Conservation (phyloP, 495 filamentous ascomycete genomes). For the Penicillium taxi region DNA sequence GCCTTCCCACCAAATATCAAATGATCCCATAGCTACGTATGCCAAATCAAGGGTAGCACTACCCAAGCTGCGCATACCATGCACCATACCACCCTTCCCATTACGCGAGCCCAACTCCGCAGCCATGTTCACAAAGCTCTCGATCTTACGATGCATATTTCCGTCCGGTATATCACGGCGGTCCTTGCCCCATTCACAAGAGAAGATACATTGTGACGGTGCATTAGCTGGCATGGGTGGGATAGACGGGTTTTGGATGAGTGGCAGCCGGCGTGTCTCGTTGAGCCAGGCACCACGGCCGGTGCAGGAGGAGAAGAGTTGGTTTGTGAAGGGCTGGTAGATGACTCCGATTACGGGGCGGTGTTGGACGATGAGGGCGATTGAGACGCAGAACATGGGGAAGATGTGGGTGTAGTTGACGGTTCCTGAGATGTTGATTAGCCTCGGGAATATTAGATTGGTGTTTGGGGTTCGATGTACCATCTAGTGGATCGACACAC, state of each 20-base stretch:
- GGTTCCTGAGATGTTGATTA: conserved; percentile 30
- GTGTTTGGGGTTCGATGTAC: conserved; percentile 14
- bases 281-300: conserved; percentile 61
- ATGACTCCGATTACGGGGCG: conserved; percentile 56
- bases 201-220: conserved; percentile 57
- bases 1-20: conserved; percentile 54
- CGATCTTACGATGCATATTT: conserved; percentile 58
- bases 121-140: conserved; percentile 65
- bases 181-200: conserved; percentile 69
- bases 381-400: conserved; percentile 66
- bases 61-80: conserved; percentile 53
- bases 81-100: conserved; percentile 58
- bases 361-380: conserved; percentile 51
- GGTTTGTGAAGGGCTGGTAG: conserved; percentile 55
- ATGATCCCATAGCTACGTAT: conserved; percentile 49
- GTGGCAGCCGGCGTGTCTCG: conserved; percentile 48
- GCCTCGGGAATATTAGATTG: not conserved
- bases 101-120: conserved; percentile 48
- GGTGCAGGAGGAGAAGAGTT: conserved; percentile 53
- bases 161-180: conserved; percentile 52
- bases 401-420: conserved; percentile 68
- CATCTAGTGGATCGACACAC: conserved; percentile 63
- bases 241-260: conserved; percentile 46
- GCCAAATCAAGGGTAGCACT: conserved; percentile 50
- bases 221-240: conserved; percentile 54